Percentiles rank a stretch among this genome's conserved stretches.
Evolutionary conservation across 1,284 basidiomycete species (phyloP).

Genomic region (Meripilus lineatus): DNA sequence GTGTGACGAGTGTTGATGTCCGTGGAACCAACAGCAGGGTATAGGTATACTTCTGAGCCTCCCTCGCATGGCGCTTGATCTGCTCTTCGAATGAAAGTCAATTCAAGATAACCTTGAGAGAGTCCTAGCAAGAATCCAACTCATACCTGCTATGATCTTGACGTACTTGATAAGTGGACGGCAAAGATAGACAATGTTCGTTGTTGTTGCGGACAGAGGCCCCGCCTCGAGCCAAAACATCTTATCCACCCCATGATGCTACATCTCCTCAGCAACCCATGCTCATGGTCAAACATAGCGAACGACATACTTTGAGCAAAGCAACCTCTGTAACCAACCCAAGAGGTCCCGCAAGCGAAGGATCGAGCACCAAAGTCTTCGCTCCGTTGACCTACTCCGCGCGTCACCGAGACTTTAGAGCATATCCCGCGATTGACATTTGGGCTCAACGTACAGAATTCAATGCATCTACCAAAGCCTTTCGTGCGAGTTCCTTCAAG

Average conservation of each 20-base stretch:
- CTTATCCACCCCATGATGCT: slow-evolving; percentile 99
- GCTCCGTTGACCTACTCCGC: slow-evolving; percentile 91
- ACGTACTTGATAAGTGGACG: slow-evolving; percentile 83
- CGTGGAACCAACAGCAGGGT: slow-evolving; percentile 90
- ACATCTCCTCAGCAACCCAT: slow-evolving; percentile 2
- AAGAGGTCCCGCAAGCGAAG: slow-evolving; percentile 85
- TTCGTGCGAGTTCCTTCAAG: slow-evolving; percentile 73
- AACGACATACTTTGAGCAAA: slow-evolving; percentile 73
- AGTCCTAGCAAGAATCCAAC: too few relatives aligned
- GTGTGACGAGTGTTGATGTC: slow-evolving; percentile 78
- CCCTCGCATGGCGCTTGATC: slow-evolving; percentile 71
- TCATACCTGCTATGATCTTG: slow-evolving; percentile 84
- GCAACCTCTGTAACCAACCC: slow-evolving; percentile 92
- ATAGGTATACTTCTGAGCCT: slow-evolving; percentile 74
- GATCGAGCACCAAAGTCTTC: slow-evolving; percentile 93
- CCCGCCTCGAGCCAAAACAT: slow-evolving; percentile 99
- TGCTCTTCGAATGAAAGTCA: slow-evolving; percentile 58
- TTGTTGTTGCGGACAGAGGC: slow-evolving; percentile 76
- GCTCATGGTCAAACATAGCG: not conserved
- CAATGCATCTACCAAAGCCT: slow-evolving; percentile 73
- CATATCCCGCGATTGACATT: too few relatives aligned
- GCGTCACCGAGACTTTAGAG: too few relatives aligned
- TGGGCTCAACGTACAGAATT: slow-evolving; percentile 55
- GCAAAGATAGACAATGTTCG: slow-evolving; percentile 93
- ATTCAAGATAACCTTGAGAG: slow-evolving; percentile 8